A percentile compares a stretch with the other conserved stretches of the same genome.
Conservation (phyloP, 2,329 filamentous ascomycete genomes). For the Trichoderma sp. region DNA sequence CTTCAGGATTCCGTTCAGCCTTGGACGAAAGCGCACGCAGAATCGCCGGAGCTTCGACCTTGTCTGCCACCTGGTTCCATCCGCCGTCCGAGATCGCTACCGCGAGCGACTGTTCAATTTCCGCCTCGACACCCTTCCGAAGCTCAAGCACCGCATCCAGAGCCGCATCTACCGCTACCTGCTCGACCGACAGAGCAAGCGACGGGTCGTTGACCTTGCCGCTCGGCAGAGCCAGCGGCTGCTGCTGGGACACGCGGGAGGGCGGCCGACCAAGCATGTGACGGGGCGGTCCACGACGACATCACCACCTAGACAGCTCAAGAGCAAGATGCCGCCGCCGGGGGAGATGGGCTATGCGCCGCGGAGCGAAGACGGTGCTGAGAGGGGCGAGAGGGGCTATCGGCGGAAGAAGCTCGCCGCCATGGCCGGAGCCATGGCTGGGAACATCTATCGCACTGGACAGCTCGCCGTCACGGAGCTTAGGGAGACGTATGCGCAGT, state of each 20-base stretch:
- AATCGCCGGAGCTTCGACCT: slow-evolving; percentile 52
- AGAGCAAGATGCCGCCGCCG: slow-evolving; percentile 38
- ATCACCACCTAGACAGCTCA: slow-evolving; percentile 34
- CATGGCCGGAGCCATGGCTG: slow-evolving; percentile 59
- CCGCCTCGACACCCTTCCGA: slow-evolving; percentile 73
- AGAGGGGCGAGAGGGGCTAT: slow-evolving; percentile 63
- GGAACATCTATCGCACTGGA: slow-evolving; percentile 57
- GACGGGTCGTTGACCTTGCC: slow-evolving; percentile 50
- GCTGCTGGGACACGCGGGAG: slow-evolving; percentile 45
- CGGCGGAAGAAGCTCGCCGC: slow-evolving; percentile 75
- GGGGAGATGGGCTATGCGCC: slow-evolving; percentile 37
- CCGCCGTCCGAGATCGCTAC: slow-evolving; percentile 61
- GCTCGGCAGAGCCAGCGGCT: slow-evolving; percentile 49
- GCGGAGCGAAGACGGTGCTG: slow-evolving; percentile 34
- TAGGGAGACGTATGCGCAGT: slow-evolving; percentile 61
- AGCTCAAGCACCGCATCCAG: slow-evolving; percentile 70
- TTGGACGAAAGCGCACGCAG: slow-evolving; percentile 39
- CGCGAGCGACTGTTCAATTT: slow-evolving; percentile 69
- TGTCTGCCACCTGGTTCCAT: slow-evolving; percentile 70
- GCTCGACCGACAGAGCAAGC: slow-evolving; percentile 62
- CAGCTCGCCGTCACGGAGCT: slow-evolving; percentile 61
- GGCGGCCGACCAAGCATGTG: slow-evolving; percentile 38
- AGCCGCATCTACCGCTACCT: slow-evolving; percentile 76
- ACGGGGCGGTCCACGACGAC: slow-evolving; percentile 38
- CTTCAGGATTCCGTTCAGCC: slow-evolving; percentile 45